Evolutionary conservation across 371 early-diverging fungal genomes (phyloP).

Genomic region (Mucor circinelloides): DNA sequence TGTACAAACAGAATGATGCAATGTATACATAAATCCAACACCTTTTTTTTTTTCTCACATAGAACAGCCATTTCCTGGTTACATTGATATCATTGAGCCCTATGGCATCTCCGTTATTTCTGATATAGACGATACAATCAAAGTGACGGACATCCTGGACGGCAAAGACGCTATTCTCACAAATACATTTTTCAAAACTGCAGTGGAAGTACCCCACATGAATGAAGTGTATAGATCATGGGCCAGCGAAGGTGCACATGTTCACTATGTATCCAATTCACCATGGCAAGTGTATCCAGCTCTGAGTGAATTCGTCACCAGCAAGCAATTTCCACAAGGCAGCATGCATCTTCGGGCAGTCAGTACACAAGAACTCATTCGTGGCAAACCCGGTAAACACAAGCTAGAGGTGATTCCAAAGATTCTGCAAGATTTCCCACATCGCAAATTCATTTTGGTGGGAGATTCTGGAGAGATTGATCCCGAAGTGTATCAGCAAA

Average conservation of each 20-base stretch:
- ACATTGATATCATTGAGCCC: constrained; percentile 54
- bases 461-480: constrained; percentile 77
- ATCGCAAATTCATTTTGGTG: constrained; percentile 67
- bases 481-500: constrained; percentile 60
- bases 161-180: constrained; percentile 48
- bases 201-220: constrained; percentile 47
- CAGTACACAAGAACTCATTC: constrained; percentile 34
- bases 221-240: constrained; percentile 39
- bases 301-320: constrained; percentile 35
- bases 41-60: background rate
- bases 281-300: constrained; percentile 55
- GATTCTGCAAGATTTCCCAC: constrained; percentile 52
- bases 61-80: constrained; percentile 34
- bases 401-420: constrained; percentile 38
- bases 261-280: constrained; percentile 56
- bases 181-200: constrained; percentile 49
- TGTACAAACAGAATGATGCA: background rate
- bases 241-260: constrained; percentile 34
- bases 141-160: constrained; percentile 54
- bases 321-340: constrained; percentile 44
- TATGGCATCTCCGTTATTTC: constrained; percentile 60
- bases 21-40: background rate
- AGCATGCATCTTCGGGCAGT: constrained; percentile 47
- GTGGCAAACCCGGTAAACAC: constrained; percentile 39
- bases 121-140: constrained; percentile 70